Percentiles rank a stretch among this genome's conserved stretches.
These are phyloP conservation scores for Sclerotiophoma versabilis DNA, from an alignment of 2,329 filamentous ascomycete genomes.

Conservation along the genomic window DNA sequence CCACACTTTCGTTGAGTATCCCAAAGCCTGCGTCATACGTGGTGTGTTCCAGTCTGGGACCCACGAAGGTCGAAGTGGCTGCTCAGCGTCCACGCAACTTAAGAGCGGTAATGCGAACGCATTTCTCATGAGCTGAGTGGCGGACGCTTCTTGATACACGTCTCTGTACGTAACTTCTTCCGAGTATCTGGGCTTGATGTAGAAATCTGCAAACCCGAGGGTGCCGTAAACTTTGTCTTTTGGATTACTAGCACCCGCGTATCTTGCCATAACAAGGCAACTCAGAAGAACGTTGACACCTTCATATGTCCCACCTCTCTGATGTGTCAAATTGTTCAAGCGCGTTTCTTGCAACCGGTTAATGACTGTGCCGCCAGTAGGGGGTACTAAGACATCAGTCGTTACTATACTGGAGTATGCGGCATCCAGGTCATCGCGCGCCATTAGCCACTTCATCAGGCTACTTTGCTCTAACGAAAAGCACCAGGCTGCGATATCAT, in stretches of 20 bases:
- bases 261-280: constrained; percentile 29
- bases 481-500: constrained; percentile 33
- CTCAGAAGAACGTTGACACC: constrained; percentile 8
- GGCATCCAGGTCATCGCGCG: constrained; percentile 1
- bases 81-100: constrained; percentile 34
- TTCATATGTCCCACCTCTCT: background rate
- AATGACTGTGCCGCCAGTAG: constrained; percentile 13
- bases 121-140: background rate
- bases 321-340: background rate
- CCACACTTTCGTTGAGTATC: background rate
- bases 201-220: constrained; percentile 23
- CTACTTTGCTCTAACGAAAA: constrained; percentile 17
- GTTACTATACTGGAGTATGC: background rate
- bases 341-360: constrained; percentile 24
- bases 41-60: constrained; percentile 32
- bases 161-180: constrained; percentile 17
- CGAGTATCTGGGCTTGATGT: constrained; percentile 26
- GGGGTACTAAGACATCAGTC: background rate
- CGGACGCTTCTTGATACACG: constrained; percentile 29
- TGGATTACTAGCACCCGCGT: constrained; percentile 28
- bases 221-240: constrained; percentile 40
- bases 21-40: constrained; percentile 30
- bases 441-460: constrained; percentile 1
- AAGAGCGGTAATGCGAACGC: constrained; percentile 14
- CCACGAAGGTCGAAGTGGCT: constrained; percentile 30